Base-by-base conservation (phyloP, 176 grass and related monocot species). In the Hsuehochloa calcarea region DNA sequence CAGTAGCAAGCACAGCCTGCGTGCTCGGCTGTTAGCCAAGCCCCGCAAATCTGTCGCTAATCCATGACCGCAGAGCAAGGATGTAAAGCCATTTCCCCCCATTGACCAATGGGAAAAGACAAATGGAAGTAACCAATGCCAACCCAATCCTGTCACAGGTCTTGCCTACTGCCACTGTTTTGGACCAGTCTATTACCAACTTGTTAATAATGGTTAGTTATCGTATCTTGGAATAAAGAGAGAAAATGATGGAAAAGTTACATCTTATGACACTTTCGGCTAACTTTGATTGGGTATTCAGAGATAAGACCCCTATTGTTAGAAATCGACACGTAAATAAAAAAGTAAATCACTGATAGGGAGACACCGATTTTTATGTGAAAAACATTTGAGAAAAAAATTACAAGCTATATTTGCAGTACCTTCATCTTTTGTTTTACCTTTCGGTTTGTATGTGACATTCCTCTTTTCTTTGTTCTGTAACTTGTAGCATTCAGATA, bases 181-280 rank as follows among this genome's bases (percentile, higher is more conserved):
- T 13, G 56, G 31, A 82, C 9, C 35, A 43, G 34, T 29, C 51
- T 56, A 31, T 72, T 54, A 54, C 6, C 65, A 70, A 26, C 16
- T 14, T 49, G 68, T 5, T 67, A 73, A 40, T 54, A 67, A 67
- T 76, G 9, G 15, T 59, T 82, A 62, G 44, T 75, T 66, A 76
- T 72, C 40, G 22, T 66, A 55, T 19, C 71, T 49, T 66, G 59
- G 44, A 75, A 84, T 74, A 84, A 75, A 67, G 44, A 54, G 41
- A 27, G 45, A 75, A 84, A 85, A 68, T 77, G 47, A n/a, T 77
- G 35, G 23, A 20, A 68, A 85, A 67, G 82, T 56, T 43, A 40
- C 50, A 22, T 17, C 72, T 67, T 13, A 29, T 66, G 34, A 76
- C 23, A 64, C 72, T 84, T 84, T 76, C 60, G 45, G 72, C 71